Evolutionary conservation across 2,329 filamentous ascomycete genomes (phyloP).

Genomic region (Ceratocystis eucalypticola): DNA sequence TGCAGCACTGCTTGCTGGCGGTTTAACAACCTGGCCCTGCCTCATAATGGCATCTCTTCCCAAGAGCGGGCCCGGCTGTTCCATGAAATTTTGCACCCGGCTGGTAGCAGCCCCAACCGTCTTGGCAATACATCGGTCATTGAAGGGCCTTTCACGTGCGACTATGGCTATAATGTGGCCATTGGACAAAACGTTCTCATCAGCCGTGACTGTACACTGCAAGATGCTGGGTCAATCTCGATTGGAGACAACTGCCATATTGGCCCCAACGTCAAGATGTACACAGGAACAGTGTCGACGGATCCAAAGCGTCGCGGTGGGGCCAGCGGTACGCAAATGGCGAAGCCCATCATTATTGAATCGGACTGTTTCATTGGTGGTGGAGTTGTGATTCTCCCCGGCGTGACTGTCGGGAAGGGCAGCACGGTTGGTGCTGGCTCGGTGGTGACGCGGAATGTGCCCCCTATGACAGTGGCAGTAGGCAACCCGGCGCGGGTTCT

Average conservation of each 20-base stretch:
- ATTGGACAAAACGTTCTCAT: conserved; percentile 78
- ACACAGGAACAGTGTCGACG: conserved; percentile 57
- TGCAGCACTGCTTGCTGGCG: conserved; percentile 70
- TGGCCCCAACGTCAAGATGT: conserved; percentile 76
- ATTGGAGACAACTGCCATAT: conserved; percentile 69
- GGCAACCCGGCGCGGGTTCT: conserved; percentile 54
- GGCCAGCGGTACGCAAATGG: conserved; percentile 56
- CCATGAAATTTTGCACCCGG: conserved; percentile 56
- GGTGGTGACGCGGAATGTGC: conserved; percentile 68
- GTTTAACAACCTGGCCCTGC: conserved; percentile 75
- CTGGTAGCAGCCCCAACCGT: conserved; percentile 39
- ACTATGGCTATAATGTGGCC: conserved; percentile 89
- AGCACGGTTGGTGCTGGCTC: conserved; percentile 69
- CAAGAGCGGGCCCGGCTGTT: conserved; percentile 58
- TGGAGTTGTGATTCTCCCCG: conserved; percentile 62
- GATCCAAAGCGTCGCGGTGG: conserved; percentile 64
- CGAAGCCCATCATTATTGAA: conserved; percentile 61
- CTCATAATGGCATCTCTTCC: conserved; percentile 54
- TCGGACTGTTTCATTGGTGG: conserved; percentile 77
- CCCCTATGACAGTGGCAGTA: conserved; percentile 53
- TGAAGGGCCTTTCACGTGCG: conserved; percentile 79
- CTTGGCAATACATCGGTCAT: conserved; percentile 67
- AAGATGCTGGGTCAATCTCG: conserved; percentile 70
- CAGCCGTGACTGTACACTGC: conserved; percentile 68
- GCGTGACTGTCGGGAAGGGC: conserved; percentile 67